These are phyloP conservation scores for Pseudogymnoascus sp. DNA, from an alignment of 2,329 filamentous ascomycete species.

Conservation along the genomic window DNA sequence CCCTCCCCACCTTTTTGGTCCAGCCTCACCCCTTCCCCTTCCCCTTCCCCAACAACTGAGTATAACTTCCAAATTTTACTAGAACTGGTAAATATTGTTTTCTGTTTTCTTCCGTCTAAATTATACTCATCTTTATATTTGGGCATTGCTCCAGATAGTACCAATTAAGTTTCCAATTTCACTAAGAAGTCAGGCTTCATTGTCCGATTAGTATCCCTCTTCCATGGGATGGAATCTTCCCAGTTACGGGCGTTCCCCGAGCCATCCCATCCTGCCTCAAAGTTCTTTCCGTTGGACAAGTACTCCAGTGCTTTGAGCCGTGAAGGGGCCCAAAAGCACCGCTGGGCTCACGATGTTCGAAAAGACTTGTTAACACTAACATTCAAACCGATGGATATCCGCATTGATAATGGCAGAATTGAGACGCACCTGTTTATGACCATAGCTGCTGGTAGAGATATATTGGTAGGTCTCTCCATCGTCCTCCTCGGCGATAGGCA, in stretches of 20 bases:
- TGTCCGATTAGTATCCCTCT: neutral
- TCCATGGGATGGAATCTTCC: neutral
- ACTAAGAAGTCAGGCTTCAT: neutral
- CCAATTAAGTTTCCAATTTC: neutral
- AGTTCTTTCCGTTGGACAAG: conserved; percentile 22
- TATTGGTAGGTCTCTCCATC: conserved; percentile 31
- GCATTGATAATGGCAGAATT: conserved; percentile 17
- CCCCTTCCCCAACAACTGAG: neutral
- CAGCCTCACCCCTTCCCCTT: neutral
- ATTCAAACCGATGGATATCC: conserved; percentile 18
- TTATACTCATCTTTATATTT: neutral
- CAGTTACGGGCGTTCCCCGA: neutral
- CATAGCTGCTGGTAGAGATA: conserved; percentile 32
- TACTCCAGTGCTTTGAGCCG: conserved; percentile 24
- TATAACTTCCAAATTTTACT: neutral
- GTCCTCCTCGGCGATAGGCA: neutral
- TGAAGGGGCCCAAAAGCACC: conserved; percentile 15
- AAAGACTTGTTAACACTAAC: conserved; percentile 22
- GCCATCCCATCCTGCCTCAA: conserved; percentile 13
- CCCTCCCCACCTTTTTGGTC: neutral
- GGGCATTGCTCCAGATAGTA: neutral
- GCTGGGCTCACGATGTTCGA: conserved; percentile 24
- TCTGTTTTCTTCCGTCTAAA: neutral
- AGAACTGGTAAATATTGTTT: neutral
- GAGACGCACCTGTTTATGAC: conserved; percentile 25